A percentile compares a stretch with the other conserved stretches of the same genome.
These are phyloP conservation scores for Diaporthe ilicicola DNA, from an alignment of 2,329 filamentous ascomycete species.

Conservation along the genomic window DNA sequence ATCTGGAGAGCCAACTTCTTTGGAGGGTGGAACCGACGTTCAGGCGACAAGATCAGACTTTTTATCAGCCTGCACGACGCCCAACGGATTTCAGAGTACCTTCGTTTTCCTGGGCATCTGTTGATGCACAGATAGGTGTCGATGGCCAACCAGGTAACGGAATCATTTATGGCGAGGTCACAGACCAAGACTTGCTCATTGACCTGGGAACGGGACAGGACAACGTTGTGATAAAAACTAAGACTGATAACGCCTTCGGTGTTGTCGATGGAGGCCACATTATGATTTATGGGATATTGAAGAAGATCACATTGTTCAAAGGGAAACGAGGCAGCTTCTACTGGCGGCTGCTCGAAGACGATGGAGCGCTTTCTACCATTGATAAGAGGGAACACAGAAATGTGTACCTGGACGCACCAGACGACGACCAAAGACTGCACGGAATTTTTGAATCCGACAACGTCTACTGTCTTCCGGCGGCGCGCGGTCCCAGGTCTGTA, in stretches of 20 bases:
- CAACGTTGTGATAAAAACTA: not conserved
- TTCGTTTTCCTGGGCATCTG: conserved; percentile 28
- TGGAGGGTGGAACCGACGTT: conserved; percentile 5
- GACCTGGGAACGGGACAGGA: not conserved
- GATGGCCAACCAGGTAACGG: not conserved
- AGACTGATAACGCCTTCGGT: not conserved
- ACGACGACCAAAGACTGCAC: not conserved
- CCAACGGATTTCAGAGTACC: not conserved
- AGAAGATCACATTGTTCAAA: not conserved
- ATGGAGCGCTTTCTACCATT: not conserved
- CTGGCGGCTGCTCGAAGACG: not conserved
- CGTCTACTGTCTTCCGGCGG: conserved; percentile 13
- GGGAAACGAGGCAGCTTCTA: not conserved
- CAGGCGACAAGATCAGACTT: not conserved
- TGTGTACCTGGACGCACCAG: not conserved
- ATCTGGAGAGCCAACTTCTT: conserved; percentile 22
- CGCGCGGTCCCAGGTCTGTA: not conserved
- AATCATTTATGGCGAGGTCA: conserved; percentile 8
- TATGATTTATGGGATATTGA: not conserved
- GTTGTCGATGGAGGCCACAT: not conserved
- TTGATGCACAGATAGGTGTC: not conserved
- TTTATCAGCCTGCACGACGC: not conserved
- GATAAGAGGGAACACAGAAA: conserved; percentile 5
- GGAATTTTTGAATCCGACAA: not conserved
- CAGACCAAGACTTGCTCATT: conserved; percentile 8